Evolutionary conservation across 805 yeast species (phyloP), one percentile per base, ranked within the genome.

Genomic region (Saccharomycopsis vini): DNA sequence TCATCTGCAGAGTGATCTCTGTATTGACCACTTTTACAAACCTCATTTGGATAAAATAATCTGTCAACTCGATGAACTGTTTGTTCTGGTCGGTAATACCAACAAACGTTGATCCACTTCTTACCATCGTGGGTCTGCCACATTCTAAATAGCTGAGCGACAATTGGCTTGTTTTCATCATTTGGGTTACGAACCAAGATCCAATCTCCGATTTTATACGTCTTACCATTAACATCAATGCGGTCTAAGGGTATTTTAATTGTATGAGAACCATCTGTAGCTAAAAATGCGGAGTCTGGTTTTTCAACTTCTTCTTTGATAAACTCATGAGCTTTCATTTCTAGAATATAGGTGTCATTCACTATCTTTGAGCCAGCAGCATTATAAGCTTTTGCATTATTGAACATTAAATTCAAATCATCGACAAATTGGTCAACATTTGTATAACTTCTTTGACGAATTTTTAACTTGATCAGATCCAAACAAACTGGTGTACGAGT

Each of bases 51-150:
- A 64, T 84, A 86, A 61, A 92, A 92, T 44, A 88, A 64, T 56
- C 95, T 71, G 63, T 92, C 97, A 36, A 72, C 81, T 54, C 94
- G 75, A 62, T 92, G 98, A 36, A 92, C 95, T 0, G 98, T 92
- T 70, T 94, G 97, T 61, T 92, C 97, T 1, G 98, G 96, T 54
- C 97, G 77, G 57, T 86, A 82, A 63, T 90, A 92, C 98, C 97
- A 92, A 67, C 97, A 92, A 32, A 86, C 95, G 59, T 92, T 90
- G 57, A 89, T 74, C 78, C 89, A 89, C 49, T 81, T 75, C 55
- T 80, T 79, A 44, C 89, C 94, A 51, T 88, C 94, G 16, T 70
- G 67, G 4, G 72, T 67, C n/a, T 77, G 71, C 98, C 98, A 92
- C 49, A 92, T 74, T 56, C 95, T 74, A 66, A 90, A 92, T 23